These are phyloP conservation scores for Blepharisma japonicum DNA, from an alignment of 73 alveolate genomes.

Conservation along the genomic window DNA sequence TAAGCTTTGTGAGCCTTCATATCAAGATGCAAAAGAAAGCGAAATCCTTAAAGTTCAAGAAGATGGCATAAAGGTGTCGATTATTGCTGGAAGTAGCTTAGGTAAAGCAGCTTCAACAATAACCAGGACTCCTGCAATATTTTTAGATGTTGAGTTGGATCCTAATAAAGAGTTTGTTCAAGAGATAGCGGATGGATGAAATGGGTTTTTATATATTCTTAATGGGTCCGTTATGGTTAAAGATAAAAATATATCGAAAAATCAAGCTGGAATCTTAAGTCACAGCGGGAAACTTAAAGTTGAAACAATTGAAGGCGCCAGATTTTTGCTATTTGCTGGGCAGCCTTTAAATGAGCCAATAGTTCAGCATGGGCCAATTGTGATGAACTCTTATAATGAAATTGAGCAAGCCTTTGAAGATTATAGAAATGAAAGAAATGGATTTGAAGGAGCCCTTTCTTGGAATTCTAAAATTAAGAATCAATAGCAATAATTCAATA, in stretches of 20 bases:
- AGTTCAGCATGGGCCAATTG: slow-evolving; percentile 74
- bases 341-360: slow-evolving; percentile 74
- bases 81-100: slow-evolving; percentile 85
- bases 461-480: slow-evolving; percentile 68
- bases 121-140: slow-evolving; percentile 82
- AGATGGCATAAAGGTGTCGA: slow-evolving; percentile 55
- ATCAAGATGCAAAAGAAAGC: slow-evolving; percentile 58
- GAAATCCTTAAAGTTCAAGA: slow-evolving; percentile 52
- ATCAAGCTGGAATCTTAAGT: slow-evolving; percentile 36
- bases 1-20: slow-evolving; percentile 72
- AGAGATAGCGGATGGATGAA: slow-evolving; percentile 58
- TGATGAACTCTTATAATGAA: slow-evolving; percentile 60
- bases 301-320: slow-evolving; percentile 18
- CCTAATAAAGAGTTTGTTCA: slow-evolving; percentile 48
- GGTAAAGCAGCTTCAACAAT: slow-evolving; percentile 83
- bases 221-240: slow-evolving; percentile 56
- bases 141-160: slow-evolving; percentile 64
- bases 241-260: background rate
- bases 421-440: slow-evolving; percentile 61
- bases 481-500: too few species aligned
- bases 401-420: slow-evolving; percentile 60
- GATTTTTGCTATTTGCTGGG: slow-evolving; percentile 74
- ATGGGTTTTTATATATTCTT: slow-evolving; percentile 51
- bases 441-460: slow-evolving; percentile 73
- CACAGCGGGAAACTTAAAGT: background rate